Evolutionary conservation across 129 eudicot genomes (phyloP), one percentile per base, ranked within the genome.

Genomic region (Tanacetum coccineum): DNA sequence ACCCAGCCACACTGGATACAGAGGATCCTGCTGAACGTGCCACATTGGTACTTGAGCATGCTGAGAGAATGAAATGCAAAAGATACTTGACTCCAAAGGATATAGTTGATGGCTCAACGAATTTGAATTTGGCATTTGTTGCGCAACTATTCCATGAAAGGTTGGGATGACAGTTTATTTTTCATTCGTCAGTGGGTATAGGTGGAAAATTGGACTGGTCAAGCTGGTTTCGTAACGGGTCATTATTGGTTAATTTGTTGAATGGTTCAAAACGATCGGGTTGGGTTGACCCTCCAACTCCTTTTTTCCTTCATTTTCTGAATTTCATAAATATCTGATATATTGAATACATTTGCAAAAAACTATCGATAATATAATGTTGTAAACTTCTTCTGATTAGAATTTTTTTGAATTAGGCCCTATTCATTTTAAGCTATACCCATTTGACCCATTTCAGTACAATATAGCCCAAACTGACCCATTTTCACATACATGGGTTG

Each of bases 21-120:
- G 82, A 80, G 81, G 95, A 93, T 76, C 89, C 96, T 45, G 64
- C 64, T 32, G 86, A 88, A 79, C 84, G 98, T 70, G 98, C 96
- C 28, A 62, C 70, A 76, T 80, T 93, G 84, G 87, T 93, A 69
- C 89, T 93, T 56, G 98, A 93, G 67, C 98, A 93, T 77, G 96
- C 96, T 13, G 98, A 88, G 77, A 84, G 70, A 76, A 93, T 93
- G 96, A 87, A 87, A 69, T 89, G 96, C 86, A 93, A 93, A 67
- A 80, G 87, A 86, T 93, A 86, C 66, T 74, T 88, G 69, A 73
- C 83, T 54, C 87, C 98, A 20, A 71, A 74, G 71, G 98, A 93
- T 74, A 93, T 93, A 9, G 78, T 77, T 66, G 96, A 93, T n/a
- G 98, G 98, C 68, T 83, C 92, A 36, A 52, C 87, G 40, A 93